Evolutionary conservation across 148 eudicot genomes (phyloP), one percentile per base, ranked within the genome.

Genomic region (Rhododendron kiyosumense): DNA sequence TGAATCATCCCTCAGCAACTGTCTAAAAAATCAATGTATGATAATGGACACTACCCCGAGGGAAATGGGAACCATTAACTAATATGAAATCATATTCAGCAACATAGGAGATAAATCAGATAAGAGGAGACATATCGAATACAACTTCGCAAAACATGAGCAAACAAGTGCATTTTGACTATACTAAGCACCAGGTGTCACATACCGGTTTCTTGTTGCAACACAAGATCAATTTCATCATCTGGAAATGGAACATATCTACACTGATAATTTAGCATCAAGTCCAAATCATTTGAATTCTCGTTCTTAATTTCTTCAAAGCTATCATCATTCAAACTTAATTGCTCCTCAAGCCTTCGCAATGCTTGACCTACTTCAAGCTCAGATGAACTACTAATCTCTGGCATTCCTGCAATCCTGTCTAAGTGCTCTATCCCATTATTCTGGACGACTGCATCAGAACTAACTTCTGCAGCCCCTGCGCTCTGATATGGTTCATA

Each of bases 281-380:
- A 30, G 69, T 85, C 77, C 74, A 79, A 81, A 36, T 82, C 88
- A 88, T 90, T 91, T 84, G 91, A 86, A 86, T 87, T 87, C 77
- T 80, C 92, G 86, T 89, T 88, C 85, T 87, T 91, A 84, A 88
- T 82, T 54, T 88, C 91, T 83, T 91, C 88, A 32, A 92, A 24
- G 85, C 84, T 91, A 63, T 95, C 94, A 88, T 95, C 99, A 84
- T 95, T 92, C 86, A 95, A 92, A 87, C 98, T 94, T 84, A 97
- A 87, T 89, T 95, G 98, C 89, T 85, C 88, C 89, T 95, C 92
- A 80, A 95, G 93, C 88, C 90, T 90, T 87, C 92, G 87, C 78
- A 95, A 80, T 85, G 98, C 98, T 88, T 93, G 94, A 90, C 78
- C 89, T 81, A 94, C 91, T 41, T 91, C 91, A 84, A 67, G 86